Conservation (phyloP, 768 basidiomycete genomes). For the Lentinula aciculospora region DNA sequence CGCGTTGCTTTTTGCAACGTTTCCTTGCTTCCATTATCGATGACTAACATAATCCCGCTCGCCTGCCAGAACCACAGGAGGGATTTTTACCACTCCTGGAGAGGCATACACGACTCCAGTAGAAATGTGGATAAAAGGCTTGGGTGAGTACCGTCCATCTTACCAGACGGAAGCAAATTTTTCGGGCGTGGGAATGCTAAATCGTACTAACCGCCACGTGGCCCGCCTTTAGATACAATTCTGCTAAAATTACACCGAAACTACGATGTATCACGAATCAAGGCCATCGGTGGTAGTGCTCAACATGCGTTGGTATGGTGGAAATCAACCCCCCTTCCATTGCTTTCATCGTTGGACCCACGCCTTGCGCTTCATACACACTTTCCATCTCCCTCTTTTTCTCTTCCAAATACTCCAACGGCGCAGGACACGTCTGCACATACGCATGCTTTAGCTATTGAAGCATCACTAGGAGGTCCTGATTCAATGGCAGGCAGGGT, state of each 20-base stretch:
- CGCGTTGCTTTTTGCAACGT: conserved; percentile 2
- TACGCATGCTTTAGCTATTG: conserved; percentile 70
- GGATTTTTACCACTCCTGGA: conserved; percentile 81
- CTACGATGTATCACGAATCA: conserved; percentile 66
- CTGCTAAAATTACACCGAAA: conserved; percentile 69
- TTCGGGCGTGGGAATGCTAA: conserved; percentile 26
- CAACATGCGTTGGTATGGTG: conserved; percentile 85
- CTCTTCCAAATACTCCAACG: conserved; percentile 67
- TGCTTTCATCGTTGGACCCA: conserved; percentile 68
- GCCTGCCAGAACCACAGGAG: conserved; percentile 65
- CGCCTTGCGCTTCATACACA: conserved; percentile 64
- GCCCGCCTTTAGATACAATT: conserved; percentile 52
- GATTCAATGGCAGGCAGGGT: conserved; percentile 74
- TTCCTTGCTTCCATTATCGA: conserved; percentile 6
- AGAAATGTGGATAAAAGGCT: conserved; percentile 86
- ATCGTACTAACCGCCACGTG: background rate
- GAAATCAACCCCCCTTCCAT: conserved; percentile 73
- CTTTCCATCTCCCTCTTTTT: conserved; percentile 61
- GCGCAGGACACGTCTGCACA: conserved; percentile 80
- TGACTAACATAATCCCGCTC: background rate
- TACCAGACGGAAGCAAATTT: conserved; percentile 57
- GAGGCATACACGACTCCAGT: conserved; percentile 86
- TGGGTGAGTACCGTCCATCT: conserved; percentile 58
- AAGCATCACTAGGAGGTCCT: conserved; percentile 71
- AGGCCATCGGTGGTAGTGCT: conserved; percentile 72